Percentiles rank a stretch among this genome's conserved stretches.
These are phyloP conservation scores for Eimeria nieschulzi DNA, from an alignment of 169 alveolate species.

Conservation along the genomic window DNA sequence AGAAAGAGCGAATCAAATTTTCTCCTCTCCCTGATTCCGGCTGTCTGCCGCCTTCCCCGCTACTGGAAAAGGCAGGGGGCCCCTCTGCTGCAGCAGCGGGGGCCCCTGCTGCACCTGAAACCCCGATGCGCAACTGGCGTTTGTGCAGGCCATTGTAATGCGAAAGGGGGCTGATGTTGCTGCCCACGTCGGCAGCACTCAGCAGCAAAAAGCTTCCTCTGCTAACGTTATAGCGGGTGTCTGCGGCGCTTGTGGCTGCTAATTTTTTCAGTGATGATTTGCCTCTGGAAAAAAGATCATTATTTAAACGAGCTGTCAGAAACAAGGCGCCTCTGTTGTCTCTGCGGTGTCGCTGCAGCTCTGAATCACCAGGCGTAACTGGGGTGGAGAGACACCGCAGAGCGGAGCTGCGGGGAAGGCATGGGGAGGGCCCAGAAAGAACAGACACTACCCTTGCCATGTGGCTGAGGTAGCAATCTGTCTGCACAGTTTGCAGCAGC, in stretches of 20 bases:
- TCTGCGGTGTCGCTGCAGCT: not conserved
- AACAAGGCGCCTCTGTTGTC: too few species aligned
- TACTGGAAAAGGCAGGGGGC: too few species aligned
- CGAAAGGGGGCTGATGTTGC: not conserved
- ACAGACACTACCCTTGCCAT: slow-evolving; percentile 27
- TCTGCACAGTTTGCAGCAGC: slow-evolving; percentile 20
- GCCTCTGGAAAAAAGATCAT: too few species aligned
- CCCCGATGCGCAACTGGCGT: too few species aligned
- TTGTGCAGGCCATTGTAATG: not conserved
- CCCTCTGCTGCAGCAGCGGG: not conserved
- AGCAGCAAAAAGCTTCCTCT: not conserved
- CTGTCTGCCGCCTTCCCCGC: too few species aligned
- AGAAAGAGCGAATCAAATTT: not conserved
- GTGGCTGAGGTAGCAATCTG: slow-evolving; percentile 12
- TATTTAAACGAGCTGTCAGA: too few species aligned
- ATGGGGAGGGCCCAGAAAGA: slow-evolving; percentile 15
- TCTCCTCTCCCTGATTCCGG: too few species aligned
- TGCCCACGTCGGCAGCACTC: not conserved
- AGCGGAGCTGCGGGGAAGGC: not conserved
- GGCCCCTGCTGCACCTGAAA: not conserved
- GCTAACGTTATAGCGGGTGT: too few species aligned
- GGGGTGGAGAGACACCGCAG: slow-evolving; percentile 10
- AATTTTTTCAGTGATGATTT: too few species aligned
- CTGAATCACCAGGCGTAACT: not conserved
- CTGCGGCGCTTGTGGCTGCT: too few species aligned